phyloP scores from a whole-genome alignment of 2,329 filamentous ascomycete genomes.

The Pseudocercospora fijiensis region DNA sequence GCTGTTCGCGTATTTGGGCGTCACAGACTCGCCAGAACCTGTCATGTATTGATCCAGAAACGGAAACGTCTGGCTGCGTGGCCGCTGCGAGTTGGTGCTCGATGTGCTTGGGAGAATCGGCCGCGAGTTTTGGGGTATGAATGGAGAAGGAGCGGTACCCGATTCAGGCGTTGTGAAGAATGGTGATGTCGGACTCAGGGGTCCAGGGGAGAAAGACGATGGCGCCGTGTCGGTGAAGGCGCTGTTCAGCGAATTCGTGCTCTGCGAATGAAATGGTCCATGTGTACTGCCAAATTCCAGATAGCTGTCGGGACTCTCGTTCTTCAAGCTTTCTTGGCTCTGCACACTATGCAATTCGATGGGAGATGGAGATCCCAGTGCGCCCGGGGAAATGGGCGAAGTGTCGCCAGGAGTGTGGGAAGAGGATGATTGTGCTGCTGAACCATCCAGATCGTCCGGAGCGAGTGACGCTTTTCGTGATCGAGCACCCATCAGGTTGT shows the following conservation, averaged over 20 bases:
- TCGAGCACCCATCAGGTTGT: constrained; percentile 59
- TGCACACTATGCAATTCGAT: constrained; percentile 62
- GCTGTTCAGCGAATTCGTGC: constrained; percentile 65
- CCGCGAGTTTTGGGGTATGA: constrained; percentile 50
- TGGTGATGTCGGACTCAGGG: constrained; percentile 71
- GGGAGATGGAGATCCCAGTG: constrained; percentile 66
- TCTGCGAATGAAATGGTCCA: constrained; percentile 65
- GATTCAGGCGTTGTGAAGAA: constrained; percentile 75
- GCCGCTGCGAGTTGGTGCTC: constrained; percentile 64
- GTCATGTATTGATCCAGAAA: constrained; percentile 63
- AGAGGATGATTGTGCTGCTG: constrained; percentile 56
- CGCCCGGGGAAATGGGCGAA: constrained; percentile 71
- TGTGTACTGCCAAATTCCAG: constrained; percentile 62
- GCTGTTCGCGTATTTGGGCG: constrained; percentile 53
- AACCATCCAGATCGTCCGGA: constrained; percentile 67
- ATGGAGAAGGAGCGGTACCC: constrained; percentile 62
- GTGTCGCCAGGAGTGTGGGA: constrained; percentile 62
- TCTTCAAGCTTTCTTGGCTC: constrained; percentile 68
- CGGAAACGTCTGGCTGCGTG: constrained; percentile 85
- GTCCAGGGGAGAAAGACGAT: constrained; percentile 66
- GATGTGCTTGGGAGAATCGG: constrained; percentile 46
- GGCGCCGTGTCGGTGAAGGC: constrained; percentile 65
- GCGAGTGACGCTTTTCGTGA: constrained; percentile 55
- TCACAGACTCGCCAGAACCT: constrained; percentile 54
- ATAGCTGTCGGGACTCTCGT: constrained; percentile 57